A percentile compares a stretch with the other conserved stretches of the same genome.
Evolutionary conservation across 2,329 filamentous ascomycete species (phyloP).

Genomic region (Fusarium succisae): DNA sequence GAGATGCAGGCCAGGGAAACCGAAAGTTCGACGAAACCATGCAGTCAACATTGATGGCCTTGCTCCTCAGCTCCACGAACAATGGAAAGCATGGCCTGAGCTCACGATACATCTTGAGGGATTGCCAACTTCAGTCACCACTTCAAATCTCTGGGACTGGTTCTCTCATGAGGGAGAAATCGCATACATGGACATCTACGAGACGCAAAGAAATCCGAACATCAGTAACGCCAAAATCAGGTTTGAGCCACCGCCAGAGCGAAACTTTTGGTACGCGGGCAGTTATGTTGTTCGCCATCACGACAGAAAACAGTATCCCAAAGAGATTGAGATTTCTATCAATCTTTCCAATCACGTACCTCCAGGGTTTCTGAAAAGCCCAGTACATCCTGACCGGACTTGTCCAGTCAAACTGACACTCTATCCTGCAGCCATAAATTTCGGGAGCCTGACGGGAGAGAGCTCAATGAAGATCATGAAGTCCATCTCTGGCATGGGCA

Average conservation of each 20-base stretch:
- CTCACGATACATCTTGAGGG: constrained; percentile 45
- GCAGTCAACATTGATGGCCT: background rate
- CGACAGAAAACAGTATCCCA: constrained; percentile 27
- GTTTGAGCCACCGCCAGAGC: constrained; percentile 66
- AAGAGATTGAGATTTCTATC: constrained; percentile 34
- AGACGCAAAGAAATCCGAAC: background rate
- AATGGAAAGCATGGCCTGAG: constrained; percentile 50
- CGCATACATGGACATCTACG: constrained; percentile 63
- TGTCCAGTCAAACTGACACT: constrained; percentile 53
- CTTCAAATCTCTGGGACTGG: constrained; percentile 59
- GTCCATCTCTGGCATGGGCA: constrained; percentile 19
- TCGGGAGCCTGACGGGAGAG: constrained; percentile 67
- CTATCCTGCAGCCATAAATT: constrained; percentile 60
- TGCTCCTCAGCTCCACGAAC: background rate
- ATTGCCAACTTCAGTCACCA: constrained; percentile 50
- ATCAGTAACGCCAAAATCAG: constrained; percentile 55
- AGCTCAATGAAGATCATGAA: constrained; percentile 69
- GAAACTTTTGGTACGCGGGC: constrained; percentile 60
- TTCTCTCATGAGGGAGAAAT: constrained; percentile 65
- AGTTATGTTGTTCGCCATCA: constrained; percentile 42
- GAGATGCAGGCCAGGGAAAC: background rate
- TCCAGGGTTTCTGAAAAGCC: constrained; percentile 29
- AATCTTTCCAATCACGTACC: background rate
- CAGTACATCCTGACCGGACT: constrained; percentile 21
- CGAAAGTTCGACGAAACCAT: background rate